phyloP scores from a whole-genome alignment of 306 rosid genomes.

The Glycyrrhiza uralensis region DNA sequence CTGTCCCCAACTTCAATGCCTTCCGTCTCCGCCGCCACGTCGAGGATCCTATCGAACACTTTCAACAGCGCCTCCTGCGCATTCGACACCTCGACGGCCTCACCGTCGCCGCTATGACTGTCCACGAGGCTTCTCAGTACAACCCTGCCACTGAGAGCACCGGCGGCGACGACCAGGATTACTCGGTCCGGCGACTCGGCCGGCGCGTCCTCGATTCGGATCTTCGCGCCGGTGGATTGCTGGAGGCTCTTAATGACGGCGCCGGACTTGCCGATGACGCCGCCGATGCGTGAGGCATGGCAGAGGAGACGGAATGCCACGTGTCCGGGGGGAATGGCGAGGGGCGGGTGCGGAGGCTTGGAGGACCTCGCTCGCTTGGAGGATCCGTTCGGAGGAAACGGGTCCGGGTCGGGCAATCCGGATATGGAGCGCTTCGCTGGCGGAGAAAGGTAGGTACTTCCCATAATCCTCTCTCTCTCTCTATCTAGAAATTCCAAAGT shows the following conservation, averaged over 20 bases:
- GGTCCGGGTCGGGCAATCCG: conserved; percentile 45
- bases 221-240: conserved; percentile 75
- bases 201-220: conserved; percentile 75
- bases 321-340: conserved; percentile 61
- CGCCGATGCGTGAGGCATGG: conserved; percentile 85
- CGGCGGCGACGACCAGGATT: conserved; percentile 47
- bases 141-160: conserved; percentile 29
- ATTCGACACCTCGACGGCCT: conserved; percentile 53
- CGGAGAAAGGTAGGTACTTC: conserved; percentile 59
- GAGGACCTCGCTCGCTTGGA: conserved; percentile 65
- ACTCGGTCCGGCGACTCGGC: conserved; percentile 75
- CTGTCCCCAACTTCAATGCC: conserved; percentile 52
- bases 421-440: conserved; percentile 65
- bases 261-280: conserved; percentile 91
- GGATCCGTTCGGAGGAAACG: conserved; percentile 41
- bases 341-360: conserved; percentile 46
- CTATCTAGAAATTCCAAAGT: neutral
- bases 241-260: conserved; percentile 69
- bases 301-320: conserved; percentile 83
- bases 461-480: conserved; percentile 47
- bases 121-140: neutral
- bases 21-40: conserved; percentile 85
- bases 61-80: conserved; percentile 86
- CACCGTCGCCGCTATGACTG: neutral
- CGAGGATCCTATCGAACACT: conserved; percentile 88